Evolutionary conservation across 1,139 yeast species (phyloP), one percentile per base, ranked within the genome.

Genomic region (Lodderomyces pseudojiufengensis): DNA sequence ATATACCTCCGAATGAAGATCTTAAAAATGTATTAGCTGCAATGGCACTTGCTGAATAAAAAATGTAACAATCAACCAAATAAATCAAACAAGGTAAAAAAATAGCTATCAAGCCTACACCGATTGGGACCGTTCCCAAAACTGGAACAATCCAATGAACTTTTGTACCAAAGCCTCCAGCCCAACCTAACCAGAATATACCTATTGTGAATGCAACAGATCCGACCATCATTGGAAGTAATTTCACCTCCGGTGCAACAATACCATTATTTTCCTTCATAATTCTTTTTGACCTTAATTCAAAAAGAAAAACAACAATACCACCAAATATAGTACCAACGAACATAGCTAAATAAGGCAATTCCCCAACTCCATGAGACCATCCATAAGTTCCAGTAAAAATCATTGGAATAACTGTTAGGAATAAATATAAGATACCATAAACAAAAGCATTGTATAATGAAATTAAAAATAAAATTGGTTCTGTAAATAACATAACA

Each of bases 131-230:
- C 33, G 88, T 88, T 20, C 87, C 82, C 24, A 79, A 58, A 1
- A 90, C 76, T 27, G 95, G 95, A 11, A 78, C 92, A 46, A 82
- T 80, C 92, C 92, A 86, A 54, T 81, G 95, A 24, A 84, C 76
- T 27, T 59, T 57, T 12, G 78, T 60, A 30, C 72, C 80, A 58
- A 77, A 86, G 47, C 76, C 73, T 51, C 95, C 95, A 3, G 85
- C 65, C 95, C 95, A 86, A 37, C 85, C 78, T 53, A 86, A 69
- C 95, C 95, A 85, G 50, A 86, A 70, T 41, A 86, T 65, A 35
- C 95, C 95, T 43, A 76, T 65, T 25, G 94, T 80, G 65, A 86
- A 84, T 9, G 70, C 54, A 39, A 84, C 45, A 24, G 80, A 78
- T 23, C 94, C 88, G 31, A 70, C 55, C 61, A 84, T 73, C 80